phyloP scores from a whole-genome alignment of 2,329 filamentous ascomycete species.

The Verticillium isaacii region DNA sequence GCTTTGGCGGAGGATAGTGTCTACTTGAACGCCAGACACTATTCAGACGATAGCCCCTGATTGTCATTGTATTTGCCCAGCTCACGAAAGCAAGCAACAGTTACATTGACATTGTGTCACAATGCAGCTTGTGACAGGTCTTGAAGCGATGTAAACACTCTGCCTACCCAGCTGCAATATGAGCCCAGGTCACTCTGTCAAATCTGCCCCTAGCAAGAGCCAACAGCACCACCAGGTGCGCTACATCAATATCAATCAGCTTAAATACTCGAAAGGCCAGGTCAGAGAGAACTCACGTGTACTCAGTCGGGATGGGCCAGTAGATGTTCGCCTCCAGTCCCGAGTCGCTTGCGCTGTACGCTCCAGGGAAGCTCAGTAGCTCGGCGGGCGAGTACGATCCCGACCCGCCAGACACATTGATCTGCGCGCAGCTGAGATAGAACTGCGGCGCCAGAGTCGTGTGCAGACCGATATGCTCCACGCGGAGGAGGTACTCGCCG shows the following conservation, averaged over 20 bases:
- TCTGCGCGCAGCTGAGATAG: slow-evolving; percentile 27
- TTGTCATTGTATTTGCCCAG: too few species aligned
- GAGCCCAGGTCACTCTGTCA: neutral
- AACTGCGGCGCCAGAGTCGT: slow-evolving; percentile 38
- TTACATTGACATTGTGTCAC: too few species aligned
- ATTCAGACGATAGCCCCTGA: too few species aligned
- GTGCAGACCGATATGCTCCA: slow-evolving; percentile 41
- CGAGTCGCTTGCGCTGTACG: slow-evolving; percentile 30
- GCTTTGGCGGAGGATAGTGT: too few species aligned
- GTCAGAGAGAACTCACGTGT: slow-evolving; percentile 17
- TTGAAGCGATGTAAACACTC: too few species aligned
- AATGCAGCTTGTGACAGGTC: too few species aligned
- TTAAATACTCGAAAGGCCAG: neutral
- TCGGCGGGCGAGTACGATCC: slow-evolving; percentile 30
- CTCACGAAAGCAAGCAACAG: too few species aligned
- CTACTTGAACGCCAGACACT: too few species aligned
- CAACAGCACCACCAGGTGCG: neutral
- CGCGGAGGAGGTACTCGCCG: slow-evolving; percentile 34
- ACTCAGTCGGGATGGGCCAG: slow-evolving; percentile 32
- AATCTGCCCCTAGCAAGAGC: neutral
- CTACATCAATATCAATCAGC: neutral
- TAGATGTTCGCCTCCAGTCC: slow-evolving; percentile 36
- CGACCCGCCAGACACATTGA: slow-evolving; percentile 31
- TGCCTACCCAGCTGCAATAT: too few species aligned
- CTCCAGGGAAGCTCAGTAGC: slow-evolving; percentile 31